Conservation (phyloP, 129 eudicot genomes). For the Centaurea solstitialis region DNA sequence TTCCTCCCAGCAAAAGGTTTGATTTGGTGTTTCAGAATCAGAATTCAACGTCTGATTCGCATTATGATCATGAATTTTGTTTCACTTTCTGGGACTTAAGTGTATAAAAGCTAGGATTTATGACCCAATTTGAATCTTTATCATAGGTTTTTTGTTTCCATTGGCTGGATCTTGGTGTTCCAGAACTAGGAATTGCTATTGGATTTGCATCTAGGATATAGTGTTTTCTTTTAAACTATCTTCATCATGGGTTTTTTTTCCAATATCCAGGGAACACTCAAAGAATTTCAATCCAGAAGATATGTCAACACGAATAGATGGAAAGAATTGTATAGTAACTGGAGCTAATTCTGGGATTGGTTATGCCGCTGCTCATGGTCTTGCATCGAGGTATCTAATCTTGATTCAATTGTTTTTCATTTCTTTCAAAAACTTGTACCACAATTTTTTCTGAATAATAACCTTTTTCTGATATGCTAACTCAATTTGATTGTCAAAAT, state of each 20-base stretch:
- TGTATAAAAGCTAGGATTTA: slow-evolving; percentile 2
- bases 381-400: slow-evolving; percentile 74
- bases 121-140: background rate
- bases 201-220: background rate
- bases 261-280: slow-evolving; percentile 61
- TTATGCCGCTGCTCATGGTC: slow-evolving; percentile 89
- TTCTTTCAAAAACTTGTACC: background rate
- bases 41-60: background rate
- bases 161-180: background rate
- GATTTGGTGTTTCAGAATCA: background rate
- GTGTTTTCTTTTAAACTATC: background rate
- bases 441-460: background rate
- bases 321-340: slow-evolving; percentile 86
- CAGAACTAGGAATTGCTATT: background rate
- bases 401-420: background rate
- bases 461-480: background rate
- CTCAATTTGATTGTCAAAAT: background rate
- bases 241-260: background rate
- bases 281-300: slow-evolving; percentile 81
- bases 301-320: slow-evolving; percentile 56
- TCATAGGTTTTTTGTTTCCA: background rate
- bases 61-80: slow-evolving; percentile 9
- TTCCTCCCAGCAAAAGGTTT: background rate
- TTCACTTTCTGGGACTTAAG: background rate
- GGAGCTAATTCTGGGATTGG: slow-evolving; percentile 99